Conservation (phyloP, 1,284 basidiomycete species). For the Malassezia obtusa region DNA sequence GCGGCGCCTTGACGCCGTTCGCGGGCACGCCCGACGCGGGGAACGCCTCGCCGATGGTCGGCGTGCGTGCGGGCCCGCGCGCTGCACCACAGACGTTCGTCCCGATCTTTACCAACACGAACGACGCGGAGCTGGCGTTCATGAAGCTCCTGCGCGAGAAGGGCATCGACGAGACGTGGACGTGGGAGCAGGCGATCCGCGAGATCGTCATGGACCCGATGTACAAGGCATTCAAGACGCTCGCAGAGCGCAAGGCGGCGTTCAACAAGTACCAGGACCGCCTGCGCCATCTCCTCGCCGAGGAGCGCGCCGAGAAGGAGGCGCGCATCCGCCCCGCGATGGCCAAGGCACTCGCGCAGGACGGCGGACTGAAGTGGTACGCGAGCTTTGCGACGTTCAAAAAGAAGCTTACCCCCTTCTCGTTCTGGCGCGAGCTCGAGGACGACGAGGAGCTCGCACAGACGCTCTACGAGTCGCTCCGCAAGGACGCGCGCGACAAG, state of each 20-base stretch:
- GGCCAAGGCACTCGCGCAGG: slow-evolving; percentile 17
- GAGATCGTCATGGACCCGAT: slow-evolving; percentile 94
- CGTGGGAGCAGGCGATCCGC: slow-evolving; percentile 97
- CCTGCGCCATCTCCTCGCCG: slow-evolving; percentile 26
- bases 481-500: slow-evolving; percentile 22
- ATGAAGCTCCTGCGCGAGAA: slow-evolving; percentile 75
- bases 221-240: slow-evolving; percentile 83
- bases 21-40: not conserved
- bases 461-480: slow-evolving; percentile 22
- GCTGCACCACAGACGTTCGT: not conserved
- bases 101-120: slow-evolving; percentile 1
- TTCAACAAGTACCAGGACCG: slow-evolving; percentile 52
- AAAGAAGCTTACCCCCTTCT: slow-evolving; percentile 16
- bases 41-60: not conserved
- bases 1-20: not conserved
- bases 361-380: slow-evolving; percentile 28
- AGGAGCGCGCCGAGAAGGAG: slow-evolving; percentile 19
- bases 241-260: slow-evolving; percentile 84
- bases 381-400: slow-evolving; percentile 28
- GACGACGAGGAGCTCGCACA: slow-evolving; percentile 25
- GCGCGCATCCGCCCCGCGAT: slow-evolving; percentile 25
- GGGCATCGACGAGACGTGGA: slow-evolving; percentile 80
- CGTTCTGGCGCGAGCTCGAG: slow-evolving; percentile 21
- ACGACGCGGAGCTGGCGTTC: slow-evolving; percentile 90
- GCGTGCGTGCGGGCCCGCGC: not conserved